Evolutionary conservation across 768 basidiomycete genomes (phyloP), one percentile per base, ranked within the genome.

Genomic region (Kwoniella heveanensis): DNA sequence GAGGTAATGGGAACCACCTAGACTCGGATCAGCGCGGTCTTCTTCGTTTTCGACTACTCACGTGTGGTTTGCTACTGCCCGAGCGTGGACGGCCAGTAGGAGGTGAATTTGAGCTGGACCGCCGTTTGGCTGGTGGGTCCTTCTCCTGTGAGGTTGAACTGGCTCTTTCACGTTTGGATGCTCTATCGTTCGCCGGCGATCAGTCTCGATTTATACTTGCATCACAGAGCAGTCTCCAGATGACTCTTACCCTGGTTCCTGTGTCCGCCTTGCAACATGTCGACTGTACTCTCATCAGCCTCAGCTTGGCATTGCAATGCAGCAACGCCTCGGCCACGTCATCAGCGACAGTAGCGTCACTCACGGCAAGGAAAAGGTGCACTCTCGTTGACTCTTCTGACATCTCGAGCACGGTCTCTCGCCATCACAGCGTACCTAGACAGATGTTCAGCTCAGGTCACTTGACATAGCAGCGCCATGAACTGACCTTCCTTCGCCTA

Each of bases 351-450:
- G 15, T 10, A 10, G 39, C 10, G 9, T 3, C 10, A 51, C 57
- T 59, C 47, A 59, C 57, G 57, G 57, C n/a, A 59, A n/a, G 24
- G 57, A 59, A 24, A 59, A 59, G 5, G 57, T 50, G 24, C 57
- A 59, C 10, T 50, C 57, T n/a, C 49, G 26, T n/a, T 59, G 36
- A 21, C 49, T 48, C 47, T 59, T 59, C 48, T 49, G 36, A 51
- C 57, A 59, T 27, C 57, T 50, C 29, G 57, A 59, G 39, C 57
- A 59, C 17, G 57, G 57, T 36, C 57, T 30, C 29, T 49, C 47
- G 29, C 57, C 57, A 26, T 59, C 57, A 36, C 57, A 59, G 26
- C 57, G 57, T 17, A 59, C 57, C 57, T 59, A n/a, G n/a, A n/a
- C n/a, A n/a, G n/a, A n/a, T 29, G 5, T 19, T 22, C 8, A 46